Evolutionary conservation across 352 stramenopile genomes (phyloP), one percentile per base, ranked within the genome.

Genomic region (Phytophthora crassamura): DNA sequence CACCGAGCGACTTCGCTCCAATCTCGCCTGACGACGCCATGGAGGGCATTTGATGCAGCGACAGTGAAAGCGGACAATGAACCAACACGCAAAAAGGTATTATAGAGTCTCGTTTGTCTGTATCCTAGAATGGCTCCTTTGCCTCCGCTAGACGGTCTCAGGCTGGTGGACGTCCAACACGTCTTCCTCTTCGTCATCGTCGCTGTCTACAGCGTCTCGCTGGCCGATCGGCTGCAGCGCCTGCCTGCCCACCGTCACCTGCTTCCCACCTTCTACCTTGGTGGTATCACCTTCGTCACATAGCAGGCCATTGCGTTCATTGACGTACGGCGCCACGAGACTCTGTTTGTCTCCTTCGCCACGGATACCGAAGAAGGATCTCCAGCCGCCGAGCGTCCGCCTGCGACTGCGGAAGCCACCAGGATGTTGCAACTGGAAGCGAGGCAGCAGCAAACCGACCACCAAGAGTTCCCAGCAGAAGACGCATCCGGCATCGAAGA

Each of bases 391-490:
- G 18, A 57, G 48, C 41, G 49, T 65, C n/a, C 52, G 12, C 35
- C 62, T 61, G 11, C 46, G 51, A 43, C 48, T 66, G 18, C 46
- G 39, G 10, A 72, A 51, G 9, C 67, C 25, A n/a, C 62, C 36
- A 40, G 33, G 32, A 7, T 77, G 69, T 3, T 75, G 75, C 61
- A 80, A 74, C 48, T 89, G 72, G 33, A 88, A 72, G 22, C 82
- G 78, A 36, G 72, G 71, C 8, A 92, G 45, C 8, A 90, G 15
- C 15, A 90, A 52, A 1, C 77, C 79, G 3, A 92, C 77, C 16
- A 89, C 78, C 8, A 87, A 20, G 5, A 88, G 48, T 51, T 93
- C 84, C 81, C 81, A 93, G 41, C 77, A 63, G 4, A 87, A 32
- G 25, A 81, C 82, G 4, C 86, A 76, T 5, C 79, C 67, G 4